These are phyloP conservation scores for Hypoxylon subgilvum DNA, from an alignment of 495 filamentous ascomycete species.

Conservation along the genomic window DNA sequence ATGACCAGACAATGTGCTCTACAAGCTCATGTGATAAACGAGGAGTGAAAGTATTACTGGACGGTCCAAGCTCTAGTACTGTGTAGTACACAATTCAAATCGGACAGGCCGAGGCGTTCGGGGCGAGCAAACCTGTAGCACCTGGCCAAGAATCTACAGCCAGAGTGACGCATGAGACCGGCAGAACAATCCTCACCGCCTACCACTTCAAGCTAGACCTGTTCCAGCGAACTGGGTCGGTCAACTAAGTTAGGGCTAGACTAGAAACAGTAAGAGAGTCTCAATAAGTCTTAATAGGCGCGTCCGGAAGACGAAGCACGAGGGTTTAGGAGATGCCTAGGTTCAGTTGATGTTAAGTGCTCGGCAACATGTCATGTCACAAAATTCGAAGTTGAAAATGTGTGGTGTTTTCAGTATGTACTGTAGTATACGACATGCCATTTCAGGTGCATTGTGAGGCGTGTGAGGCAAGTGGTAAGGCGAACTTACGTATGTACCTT, in stretches of 20 bases:
- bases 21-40: slow-evolving; percentile 29
- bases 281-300: too few species aligned
- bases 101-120: slow-evolving; percentile 30
- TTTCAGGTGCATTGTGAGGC: too few species aligned
- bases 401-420: too few species aligned
- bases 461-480: too few species aligned
- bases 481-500: too few species aligned
- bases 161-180: slow-evolving; percentile 29
- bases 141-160: slow-evolving; percentile 12
- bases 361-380: too few species aligned
- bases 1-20: slow-evolving; percentile 5
- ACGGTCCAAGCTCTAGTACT: background rate
- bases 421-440: too few species aligned
- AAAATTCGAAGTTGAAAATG: too few species aligned
- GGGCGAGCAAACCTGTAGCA: slow-evolving; percentile 19
- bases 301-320: too few species aligned
- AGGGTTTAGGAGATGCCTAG: too few species aligned
- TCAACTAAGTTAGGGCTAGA: slow-evolving; percentile 12
- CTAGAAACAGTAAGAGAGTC: background rate
- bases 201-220: slow-evolving; percentile 2
- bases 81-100: background rate
- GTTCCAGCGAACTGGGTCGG: slow-evolving; percentile 23
- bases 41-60: background rate
- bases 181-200: slow-evolving; percentile 28
- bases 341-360: too few species aligned